phyloP scores from a whole-genome alignment of 148 eudicot species.

The Simmondsia chinensis region DNA sequence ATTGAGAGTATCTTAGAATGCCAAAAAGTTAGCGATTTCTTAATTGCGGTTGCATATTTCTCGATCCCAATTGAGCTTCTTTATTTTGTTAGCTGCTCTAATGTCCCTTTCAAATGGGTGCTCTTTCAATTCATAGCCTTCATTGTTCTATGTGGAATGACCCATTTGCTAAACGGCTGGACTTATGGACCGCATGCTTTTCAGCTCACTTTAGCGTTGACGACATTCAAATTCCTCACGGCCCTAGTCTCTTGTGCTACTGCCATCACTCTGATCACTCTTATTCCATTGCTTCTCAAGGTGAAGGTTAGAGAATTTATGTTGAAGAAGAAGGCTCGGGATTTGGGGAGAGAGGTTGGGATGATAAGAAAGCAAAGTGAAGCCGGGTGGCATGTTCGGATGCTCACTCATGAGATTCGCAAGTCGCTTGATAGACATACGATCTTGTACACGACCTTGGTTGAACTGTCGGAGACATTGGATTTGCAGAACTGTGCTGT shows the following conservation, averaged over 20 bases:
- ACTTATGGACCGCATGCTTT: slow-evolving; percentile 77
- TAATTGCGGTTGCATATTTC: slow-evolving; percentile 87
- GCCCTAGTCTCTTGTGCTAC: slow-evolving; percentile 90
- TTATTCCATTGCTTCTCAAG: slow-evolving; percentile 75
- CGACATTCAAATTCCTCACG: slow-evolving; percentile 66
- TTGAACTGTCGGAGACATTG: slow-evolving; percentile 68
- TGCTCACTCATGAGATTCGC: slow-evolving; percentile 86
- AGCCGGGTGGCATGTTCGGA: slow-evolving; percentile 76
- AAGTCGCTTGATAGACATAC: slow-evolving; percentile 84
- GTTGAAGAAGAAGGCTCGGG: slow-evolving; percentile 74
- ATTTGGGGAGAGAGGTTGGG: slow-evolving; percentile 75
- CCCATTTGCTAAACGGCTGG: slow-evolving; percentile 87
- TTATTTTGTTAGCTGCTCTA: slow-evolving; percentile 82
- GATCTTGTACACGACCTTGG: slow-evolving; percentile 64
- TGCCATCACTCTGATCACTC: slow-evolving; percentile 71
- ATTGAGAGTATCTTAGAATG: slow-evolving; percentile 48
- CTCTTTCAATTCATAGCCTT: slow-evolving; percentile 74
- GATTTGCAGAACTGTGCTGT: slow-evolving; percentile 75
- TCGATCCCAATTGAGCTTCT: slow-evolving; percentile 85
- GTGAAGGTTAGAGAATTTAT: slow-evolving; percentile 80
- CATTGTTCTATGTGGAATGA: slow-evolving; percentile 93
- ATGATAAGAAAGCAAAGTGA: slow-evolving; percentile 66
- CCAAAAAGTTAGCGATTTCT: slow-evolving; percentile 72
- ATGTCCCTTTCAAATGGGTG: slow-evolving; percentile 88
- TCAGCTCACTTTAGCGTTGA: slow-evolving; percentile 61